Evolutionary conservation across 176 grass and related monocot species (phyloP).

Genomic region (Paspalum notatum): DNA sequence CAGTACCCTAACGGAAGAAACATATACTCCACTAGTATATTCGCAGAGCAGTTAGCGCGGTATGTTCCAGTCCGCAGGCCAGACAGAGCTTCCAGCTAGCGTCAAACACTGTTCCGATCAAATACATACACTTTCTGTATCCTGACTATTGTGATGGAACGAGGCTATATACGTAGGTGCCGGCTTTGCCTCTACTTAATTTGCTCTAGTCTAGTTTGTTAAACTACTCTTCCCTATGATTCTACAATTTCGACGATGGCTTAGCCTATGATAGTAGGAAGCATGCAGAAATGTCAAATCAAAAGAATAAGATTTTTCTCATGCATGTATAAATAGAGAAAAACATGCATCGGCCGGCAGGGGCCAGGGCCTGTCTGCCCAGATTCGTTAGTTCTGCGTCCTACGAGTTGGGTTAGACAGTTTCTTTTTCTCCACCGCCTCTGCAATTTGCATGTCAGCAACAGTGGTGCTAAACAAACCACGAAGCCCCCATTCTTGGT

Average conservation of each 20-base stretch:
- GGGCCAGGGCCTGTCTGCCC: background rate
- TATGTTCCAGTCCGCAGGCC: background rate
- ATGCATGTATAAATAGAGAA: background rate
- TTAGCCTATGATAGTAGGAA: background rate
- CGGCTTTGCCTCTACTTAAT: background rate
- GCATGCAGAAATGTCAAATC: background rate
- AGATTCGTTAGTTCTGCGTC: background rate
- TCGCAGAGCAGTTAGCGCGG: background rate
- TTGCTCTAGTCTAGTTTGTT: background rate
- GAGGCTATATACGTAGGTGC: background rate
- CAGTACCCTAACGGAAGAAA: background rate
- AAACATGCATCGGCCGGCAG: background rate
- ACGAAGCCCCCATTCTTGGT: background rate
- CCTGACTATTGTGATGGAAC: background rate
- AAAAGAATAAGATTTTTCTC: background rate
- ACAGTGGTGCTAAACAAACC: slow-evolving; percentile 18
- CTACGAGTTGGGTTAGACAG: background rate
- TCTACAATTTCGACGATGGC: background rate
- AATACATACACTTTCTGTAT: background rate
- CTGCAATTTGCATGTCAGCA: background rate
- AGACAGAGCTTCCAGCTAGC: background rate
- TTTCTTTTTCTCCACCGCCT: background rate
- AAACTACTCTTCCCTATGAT: background rate
- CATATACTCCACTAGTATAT: background rate
- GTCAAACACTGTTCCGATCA: background rate